Base-by-base conservation (phyloP, 192 early-diverging fungal genomes). In the Gamsiella multidivaricata region DNA sequence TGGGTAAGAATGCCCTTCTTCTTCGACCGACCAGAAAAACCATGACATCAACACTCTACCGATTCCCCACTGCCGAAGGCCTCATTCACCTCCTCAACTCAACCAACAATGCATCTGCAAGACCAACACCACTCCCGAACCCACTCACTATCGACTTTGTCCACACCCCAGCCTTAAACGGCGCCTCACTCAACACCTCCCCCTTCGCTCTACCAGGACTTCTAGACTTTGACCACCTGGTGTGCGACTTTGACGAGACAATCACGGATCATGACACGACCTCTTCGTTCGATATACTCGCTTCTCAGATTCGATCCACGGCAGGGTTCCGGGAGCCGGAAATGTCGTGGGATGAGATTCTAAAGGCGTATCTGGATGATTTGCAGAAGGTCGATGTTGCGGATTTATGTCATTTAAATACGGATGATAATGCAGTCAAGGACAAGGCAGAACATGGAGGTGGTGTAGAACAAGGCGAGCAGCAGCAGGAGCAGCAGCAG, bases 211-310 rank as follows among this genome's bases (percentile, higher is more conserved):
- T 28, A 11, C 25, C 67, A 4, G 9, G n/a, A 17, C 37, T 78
- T 26, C 17, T 36, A 14, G n/a, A 8, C 42, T 78, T 78, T 51
- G 54, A 78, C 54, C 74, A 78, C 51, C 26, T 78, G 4, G 65
- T 78, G 25, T 59, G 60, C 5, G 74, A 78, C 51, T 78, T 78
- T 66, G 74, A 78, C 61, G 74, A 78, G 47, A 78, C 74, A 31
- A 78, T 78, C 18, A 78, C 74, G 2, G 54, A 63, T 36, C 74
- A 78, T 20, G 74, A 78, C 41, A 78, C 74, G n/a, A 78, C 74
- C 12, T 78, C 74, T 0, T 78, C 74, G 18, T 78, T 78, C 20
- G 74, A 78, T n/a, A 66, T 52, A 1, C 25, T 78, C 8, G 74
- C 74, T 1, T 26, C 43, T 18, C 43, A 63, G 23, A 55, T 69